Evolutionary conservation across 768 basidiomycete species (phyloP).

Genomic region (Tephrocybe sp.): DNA sequence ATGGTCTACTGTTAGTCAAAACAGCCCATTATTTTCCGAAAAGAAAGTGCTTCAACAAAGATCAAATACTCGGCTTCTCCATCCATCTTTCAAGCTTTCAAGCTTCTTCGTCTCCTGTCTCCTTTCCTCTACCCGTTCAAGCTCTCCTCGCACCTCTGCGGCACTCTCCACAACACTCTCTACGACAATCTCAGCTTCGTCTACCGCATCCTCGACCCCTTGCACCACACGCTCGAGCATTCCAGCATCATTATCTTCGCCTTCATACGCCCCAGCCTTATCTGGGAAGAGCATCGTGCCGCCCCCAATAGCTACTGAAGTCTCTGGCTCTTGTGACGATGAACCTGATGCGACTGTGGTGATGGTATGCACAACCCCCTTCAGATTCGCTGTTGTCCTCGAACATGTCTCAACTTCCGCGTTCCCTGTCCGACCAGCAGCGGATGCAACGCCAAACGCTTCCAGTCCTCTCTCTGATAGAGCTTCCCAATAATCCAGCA

Average conservation of each 20-base stretch:
- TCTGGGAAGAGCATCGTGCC: slow-evolving; percentile 36
- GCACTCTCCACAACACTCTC: slow-evolving; percentile 6
- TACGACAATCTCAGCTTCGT: slow-evolving; percentile 13
- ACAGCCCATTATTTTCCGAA: background rate
- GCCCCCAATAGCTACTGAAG: slow-evolving; percentile 34
- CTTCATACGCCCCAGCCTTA: slow-evolving; percentile 29
- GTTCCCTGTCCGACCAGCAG: background rate
- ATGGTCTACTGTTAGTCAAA: too few relatives aligned
- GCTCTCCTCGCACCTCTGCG: slow-evolving; percentile 11
- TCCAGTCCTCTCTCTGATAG: slow-evolving; percentile 23
- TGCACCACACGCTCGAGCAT: slow-evolving; percentile 19
- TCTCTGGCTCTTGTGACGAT: slow-evolving; percentile 14
- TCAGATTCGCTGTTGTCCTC: slow-evolving; percentile 23
- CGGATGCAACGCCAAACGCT: slow-evolving; percentile 20
- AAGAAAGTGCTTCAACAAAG: slow-evolving; percentile 12
- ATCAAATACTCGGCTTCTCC: slow-evolving; percentile 37
- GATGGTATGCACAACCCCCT: slow-evolving; percentile 30
- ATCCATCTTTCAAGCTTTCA: slow-evolving; percentile 22
- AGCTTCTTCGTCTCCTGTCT: slow-evolving; percentile 23
- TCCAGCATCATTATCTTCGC: slow-evolving; percentile 22
- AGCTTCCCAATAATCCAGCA: slow-evolving; percentile 30
- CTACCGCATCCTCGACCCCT: slow-evolving; percentile 13
- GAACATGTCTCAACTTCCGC: slow-evolving; percentile 18
- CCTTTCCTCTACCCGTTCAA: too few relatives aligned
- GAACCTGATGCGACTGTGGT: slow-evolving; percentile 11